Evolutionary conservation across 495 filamentous ascomycete species (phyloP).

Genomic region (Penicillium nucicola): DNA sequence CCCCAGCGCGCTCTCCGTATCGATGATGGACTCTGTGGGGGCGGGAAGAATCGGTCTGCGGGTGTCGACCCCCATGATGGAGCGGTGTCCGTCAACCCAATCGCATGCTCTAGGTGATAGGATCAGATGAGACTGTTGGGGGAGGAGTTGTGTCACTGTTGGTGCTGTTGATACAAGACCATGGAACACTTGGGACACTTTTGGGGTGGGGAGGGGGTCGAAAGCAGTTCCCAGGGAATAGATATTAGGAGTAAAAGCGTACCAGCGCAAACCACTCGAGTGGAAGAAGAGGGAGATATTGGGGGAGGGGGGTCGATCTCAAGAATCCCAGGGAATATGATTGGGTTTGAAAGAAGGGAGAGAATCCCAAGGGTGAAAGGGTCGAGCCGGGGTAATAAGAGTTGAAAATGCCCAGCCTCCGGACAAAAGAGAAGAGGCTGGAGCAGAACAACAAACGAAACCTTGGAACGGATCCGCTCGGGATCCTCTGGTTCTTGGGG

Average conservation of each 20-base stretch:
- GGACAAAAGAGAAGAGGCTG: conserved; percentile 8
- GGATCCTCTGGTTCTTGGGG: neutral
- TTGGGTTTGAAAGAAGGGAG: conserved; percentile 7
- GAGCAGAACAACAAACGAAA: neutral
- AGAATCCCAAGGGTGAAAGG: conserved; percentile 8
- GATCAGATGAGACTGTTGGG: conserved; percentile 14
- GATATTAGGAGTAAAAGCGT: conserved; percentile 18
- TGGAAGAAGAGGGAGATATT: conserved; percentile 4
- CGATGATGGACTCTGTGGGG: conserved; percentile 75
- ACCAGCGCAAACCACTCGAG: conserved; percentile 26
- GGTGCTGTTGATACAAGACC: conserved; percentile 13
- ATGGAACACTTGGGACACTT: too few species aligned
- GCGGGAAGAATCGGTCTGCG: conserved; percentile 69
- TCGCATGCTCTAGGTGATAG: conserved; percentile 34
- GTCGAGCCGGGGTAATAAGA: conserved; percentile 2
- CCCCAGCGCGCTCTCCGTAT: conserved; percentile 55
- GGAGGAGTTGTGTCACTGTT: conserved; percentile 11
- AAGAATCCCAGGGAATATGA: conserved; percentile 2
- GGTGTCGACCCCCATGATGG: conserved; percentile 69
- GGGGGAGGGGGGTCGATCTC: conserved; percentile 24
- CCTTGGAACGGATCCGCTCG: too few species aligned
- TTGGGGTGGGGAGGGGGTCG: conserved; percentile 15
- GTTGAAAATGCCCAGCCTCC: conserved; percentile 4
- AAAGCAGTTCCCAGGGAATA: neutral
- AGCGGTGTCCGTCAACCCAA: conserved; percentile 21